Evolutionary conservation across 2,329 filamentous ascomycete species (phyloP), one percentile per base, ranked within the genome.

Genomic region (Lasiodiplodia sp.): DNA sequence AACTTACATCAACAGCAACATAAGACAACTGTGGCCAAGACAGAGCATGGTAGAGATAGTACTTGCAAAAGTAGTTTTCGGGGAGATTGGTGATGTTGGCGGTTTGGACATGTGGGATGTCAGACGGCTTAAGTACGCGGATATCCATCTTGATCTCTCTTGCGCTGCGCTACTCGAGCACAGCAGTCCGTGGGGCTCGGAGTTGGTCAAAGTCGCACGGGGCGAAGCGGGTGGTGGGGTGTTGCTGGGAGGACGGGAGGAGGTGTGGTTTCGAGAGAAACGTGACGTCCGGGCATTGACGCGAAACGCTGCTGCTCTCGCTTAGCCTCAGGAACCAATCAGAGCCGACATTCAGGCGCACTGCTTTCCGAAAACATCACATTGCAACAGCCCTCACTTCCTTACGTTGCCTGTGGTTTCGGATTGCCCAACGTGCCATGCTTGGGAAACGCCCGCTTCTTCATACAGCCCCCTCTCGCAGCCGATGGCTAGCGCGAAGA

Each of bases 21-120:
- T 94, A 98, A 82, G 91, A 95, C 72, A 99, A 89, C 83, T 98
- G 95, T 56, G 96, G 96, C 96, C 96, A 99, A 75, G 94, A 97
- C 73, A 98, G 90, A 18, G 95, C 94, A 83, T 99, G 96, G 88
- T 99, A 99, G 77, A 99, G 90, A 85, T 99, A 99, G 87, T 99
- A 99, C 87, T 99, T 99, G 83, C 97, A 92, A 81, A 98, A 98
- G 88, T 99, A 99, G 87, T 99, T 99, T 83, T 99, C 96, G 72
- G 96, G 96, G 66, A 99, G 88, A 85, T 99, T 99, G 80, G 96
- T 97, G 79, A 99, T 94, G 86, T 99, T 98, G 79, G 95, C 95
- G 82, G 96, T 94, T 84, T 99, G 96, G 79, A 99, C 94, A 78
- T 96, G 90, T 73, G 93, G 93, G 73, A 96, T 92, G 83, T 96